Evolutionary conservation across 2,329 filamentous ascomycete species (phyloP).

Genomic region (Trichoderma sp.): DNA sequence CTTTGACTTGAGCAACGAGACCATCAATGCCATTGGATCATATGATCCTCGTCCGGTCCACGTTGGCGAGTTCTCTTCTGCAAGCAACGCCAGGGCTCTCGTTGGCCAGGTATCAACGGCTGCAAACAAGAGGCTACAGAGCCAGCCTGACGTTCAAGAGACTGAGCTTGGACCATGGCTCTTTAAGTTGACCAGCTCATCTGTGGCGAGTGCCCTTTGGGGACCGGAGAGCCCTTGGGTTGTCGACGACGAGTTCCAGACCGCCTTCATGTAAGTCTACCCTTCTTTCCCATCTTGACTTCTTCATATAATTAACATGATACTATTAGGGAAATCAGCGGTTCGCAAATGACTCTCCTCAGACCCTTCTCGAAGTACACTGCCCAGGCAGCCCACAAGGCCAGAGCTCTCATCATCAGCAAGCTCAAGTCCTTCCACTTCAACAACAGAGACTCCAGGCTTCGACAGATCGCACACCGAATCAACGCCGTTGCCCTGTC

Average conservation of each 20-base stretch:
- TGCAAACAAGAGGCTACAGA: conserved; percentile 24
- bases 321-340: conserved; percentile 28
- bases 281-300: neutral
- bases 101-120: conserved; percentile 27
- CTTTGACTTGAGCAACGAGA: conserved; percentile 27
- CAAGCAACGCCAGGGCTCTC: conserved; percentile 26
- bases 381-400: conserved; percentile 29
- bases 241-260: conserved; percentile 31
- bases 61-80: conserved; percentile 29
- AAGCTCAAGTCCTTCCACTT: conserved; percentile 30
- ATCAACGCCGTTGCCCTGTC: conserved; percentile 34
- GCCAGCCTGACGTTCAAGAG: conserved; percentile 24
- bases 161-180: conserved; percentile 31
- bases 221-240: conserved; percentile 33
- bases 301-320: conserved; percentile 18
- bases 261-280: conserved; percentile 32
- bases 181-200: conserved; percentile 31
- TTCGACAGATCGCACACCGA: conserved; percentile 29
- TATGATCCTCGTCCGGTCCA: conserved; percentile 31
- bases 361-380: conserved; percentile 30
- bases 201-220: conserved; percentile 34
- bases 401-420: conserved; percentile 28
- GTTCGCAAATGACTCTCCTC: conserved; percentile 32
- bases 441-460: conserved; percentile 27
- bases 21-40: conserved; percentile 27